These are phyloP conservation scores for Apiospora kogelbergensis DNA, from an alignment of 2,329 filamentous ascomycete genomes.

Conservation along the genomic window DNA sequence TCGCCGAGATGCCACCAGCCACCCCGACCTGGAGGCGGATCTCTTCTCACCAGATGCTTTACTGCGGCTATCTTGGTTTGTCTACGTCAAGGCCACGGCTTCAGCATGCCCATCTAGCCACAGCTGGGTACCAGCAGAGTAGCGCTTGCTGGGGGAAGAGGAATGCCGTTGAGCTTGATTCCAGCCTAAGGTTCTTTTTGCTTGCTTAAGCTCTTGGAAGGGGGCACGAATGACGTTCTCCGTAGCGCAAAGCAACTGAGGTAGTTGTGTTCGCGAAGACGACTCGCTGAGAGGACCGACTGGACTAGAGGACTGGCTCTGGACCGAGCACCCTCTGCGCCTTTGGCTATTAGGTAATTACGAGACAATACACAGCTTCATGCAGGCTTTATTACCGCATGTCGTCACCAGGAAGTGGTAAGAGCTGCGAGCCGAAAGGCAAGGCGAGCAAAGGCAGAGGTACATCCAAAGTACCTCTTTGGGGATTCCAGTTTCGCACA, in stretches of 20 bases:
- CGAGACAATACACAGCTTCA: not conserved
- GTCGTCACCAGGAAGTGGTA: not conserved
- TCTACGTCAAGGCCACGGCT: not conserved
- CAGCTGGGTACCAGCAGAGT: not conserved
- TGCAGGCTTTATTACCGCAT: not conserved
- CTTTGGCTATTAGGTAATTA: not conserved
- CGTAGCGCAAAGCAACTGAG: not conserved
- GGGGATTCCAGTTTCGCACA: not conserved
- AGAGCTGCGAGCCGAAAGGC: not conserved
- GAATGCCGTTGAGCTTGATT: not conserved
- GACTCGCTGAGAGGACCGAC: not conserved
- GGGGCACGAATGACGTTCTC: not conserved
- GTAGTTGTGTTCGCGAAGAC: not conserved
- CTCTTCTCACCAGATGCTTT: too few species aligned
- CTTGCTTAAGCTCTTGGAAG: not conserved
- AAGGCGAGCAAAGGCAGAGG: not conserved
- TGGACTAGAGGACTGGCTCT: too few species aligned
- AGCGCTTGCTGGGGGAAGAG: not conserved
- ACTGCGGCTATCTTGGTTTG: too few species aligned
- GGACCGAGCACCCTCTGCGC: too few species aligned
- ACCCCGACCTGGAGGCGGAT: too few species aligned
- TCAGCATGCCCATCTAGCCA: not conserved
- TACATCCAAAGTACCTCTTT: not conserved
- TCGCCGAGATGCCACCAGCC: too few species aligned
- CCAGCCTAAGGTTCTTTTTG: not conserved